Conservation (phyloP, 2,329 filamentous ascomycete species). For the Atkinsonella texensis region DNA sequence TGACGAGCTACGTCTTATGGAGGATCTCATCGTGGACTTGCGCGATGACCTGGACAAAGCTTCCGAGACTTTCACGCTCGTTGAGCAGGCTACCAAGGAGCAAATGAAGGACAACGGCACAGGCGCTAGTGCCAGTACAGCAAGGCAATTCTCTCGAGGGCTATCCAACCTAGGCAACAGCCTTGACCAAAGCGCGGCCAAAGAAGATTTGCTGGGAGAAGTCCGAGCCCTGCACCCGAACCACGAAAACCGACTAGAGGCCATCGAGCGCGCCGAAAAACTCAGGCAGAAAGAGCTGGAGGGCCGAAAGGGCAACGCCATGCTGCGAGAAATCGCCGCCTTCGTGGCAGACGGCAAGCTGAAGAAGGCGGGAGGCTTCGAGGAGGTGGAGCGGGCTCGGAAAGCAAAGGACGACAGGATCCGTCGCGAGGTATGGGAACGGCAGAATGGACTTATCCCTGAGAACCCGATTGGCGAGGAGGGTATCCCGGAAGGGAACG, state of each 20-base stretch:
- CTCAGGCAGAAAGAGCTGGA: constrained; percentile 80
- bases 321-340: constrained; percentile 71
- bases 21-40: constrained; percentile 85
- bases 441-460: constrained; percentile 44
- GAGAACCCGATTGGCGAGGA: constrained; percentile 32
- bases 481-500: constrained; percentile 8
- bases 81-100: constrained; percentile 97
- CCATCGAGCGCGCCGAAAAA: constrained; percentile 94
- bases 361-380: constrained; percentile 91
- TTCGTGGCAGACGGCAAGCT: constrained; percentile 87
- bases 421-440: constrained; percentile 65
- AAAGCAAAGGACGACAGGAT: constrained; percentile 79
- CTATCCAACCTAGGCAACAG: constrained; percentile 40
- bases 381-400: constrained; percentile 79
- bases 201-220: constrained; percentile 84
- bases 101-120: constrained; percentile 69
- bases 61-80: constrained; percentile 81
- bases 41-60: constrained; percentile 94
- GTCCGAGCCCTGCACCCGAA: constrained; percentile 89
- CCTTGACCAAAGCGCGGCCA: constrained; percentile 65
- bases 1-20: constrained; percentile 89
- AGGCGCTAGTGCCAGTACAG: constrained; percentile 34
- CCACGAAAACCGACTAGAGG: constrained; percentile 83
- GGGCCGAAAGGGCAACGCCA: constrained; percentile 57
- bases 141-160: constrained; percentile 43